Base-by-base conservation (phyloP, 2,329 filamentous ascomycete genomes). In the Trichoderma sp. region DNA sequence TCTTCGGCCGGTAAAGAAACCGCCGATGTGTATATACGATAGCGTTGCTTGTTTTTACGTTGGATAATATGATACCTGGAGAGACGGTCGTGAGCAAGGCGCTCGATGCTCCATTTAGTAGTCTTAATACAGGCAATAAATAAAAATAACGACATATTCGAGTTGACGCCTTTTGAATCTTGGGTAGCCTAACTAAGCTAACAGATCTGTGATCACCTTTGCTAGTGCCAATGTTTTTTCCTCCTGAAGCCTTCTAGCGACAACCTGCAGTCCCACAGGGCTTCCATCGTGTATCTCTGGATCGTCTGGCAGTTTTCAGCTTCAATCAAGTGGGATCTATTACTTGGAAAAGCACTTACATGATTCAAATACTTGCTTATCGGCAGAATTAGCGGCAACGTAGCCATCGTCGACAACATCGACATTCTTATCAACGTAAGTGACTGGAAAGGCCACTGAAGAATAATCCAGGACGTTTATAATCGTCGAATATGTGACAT, bases 1-100 rank as follows among this genome's bases (percentile, higher is more conserved):
- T 63, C 17, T 63, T 76, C 50, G 74, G 74, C 12, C 74, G 74
- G 11, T 75, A 43, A 50, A 50, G 15, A 5, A 39, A 26, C 2
- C 6, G 17, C 17, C 13, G 23, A 11, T 11, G 2, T 43, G 9
- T 26, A 34, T 12, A 61, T 47, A 43, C 17, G 15, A n/a, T 34
- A 34, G 28, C 64, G 3, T 20, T 47, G 23, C 32, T 17, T 30
- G n/a, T 55, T 58, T 34, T 34, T 43, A 43, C 39, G 6, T 43
- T n/a, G 15, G 39, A 43, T 1, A n/a, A 2, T 9, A 43, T 43
- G 39, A 43, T 43, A 43, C 39, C 39, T 2, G 15, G 39, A 43
- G 39, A 43, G 39, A 43, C 15, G 1, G 39, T 43, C 15, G 15
- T 43, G 39, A 3, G 7, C 39, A 43, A 43, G 6, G 15, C 7